phyloP scores from a whole-genome alignment of 768 basidiomycete genomes.

The Butyriboletus loyo region DNA sequence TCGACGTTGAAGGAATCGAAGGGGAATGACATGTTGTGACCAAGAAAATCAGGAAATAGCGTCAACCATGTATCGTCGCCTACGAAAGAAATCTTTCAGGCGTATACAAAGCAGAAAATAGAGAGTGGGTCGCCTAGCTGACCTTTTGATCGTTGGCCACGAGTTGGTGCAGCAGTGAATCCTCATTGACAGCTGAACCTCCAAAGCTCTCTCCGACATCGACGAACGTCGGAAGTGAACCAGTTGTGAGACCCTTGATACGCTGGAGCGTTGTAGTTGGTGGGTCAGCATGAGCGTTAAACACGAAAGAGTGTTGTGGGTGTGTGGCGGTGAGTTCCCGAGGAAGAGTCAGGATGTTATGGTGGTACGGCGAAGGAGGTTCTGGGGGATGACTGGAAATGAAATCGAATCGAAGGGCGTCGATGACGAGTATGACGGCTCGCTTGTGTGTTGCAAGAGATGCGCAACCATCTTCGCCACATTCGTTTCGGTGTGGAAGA shows the following conservation, averaged over 20 bases:
- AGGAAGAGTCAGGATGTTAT: conserved; percentile 80
- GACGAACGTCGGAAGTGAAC: conserved; percentile 92
- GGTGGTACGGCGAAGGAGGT: conserved; percentile 67
- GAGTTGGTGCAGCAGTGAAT: conserved; percentile 81
- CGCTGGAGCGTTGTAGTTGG: conserved; percentile 94
- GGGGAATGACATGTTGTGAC: conserved; percentile 69
- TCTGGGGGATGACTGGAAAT: conserved; percentile 60
- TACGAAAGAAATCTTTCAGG: conserved; percentile 74
- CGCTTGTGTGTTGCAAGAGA: conserved; percentile 64
- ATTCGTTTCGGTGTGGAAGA: conserved; percentile 36
- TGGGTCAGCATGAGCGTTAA: conserved; percentile 89
- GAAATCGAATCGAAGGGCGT: conserved; percentile 93
- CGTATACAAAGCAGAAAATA: not conserved
- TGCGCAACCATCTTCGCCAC: conserved; percentile 49
- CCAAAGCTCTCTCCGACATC: conserved; percentile 94
- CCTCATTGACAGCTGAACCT: conserved; percentile 80
- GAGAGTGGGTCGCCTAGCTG: conserved; percentile 1
- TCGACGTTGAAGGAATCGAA: conserved; percentile 99
- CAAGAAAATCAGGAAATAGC: conserved; percentile 77
- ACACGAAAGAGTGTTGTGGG: conserved; percentile 78
- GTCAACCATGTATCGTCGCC: conserved; percentile 98
- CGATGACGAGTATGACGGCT: conserved; percentile 84
- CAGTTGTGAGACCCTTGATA: conserved; percentile 92
- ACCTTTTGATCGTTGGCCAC: conserved; percentile 58
- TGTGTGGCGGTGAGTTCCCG: conserved; percentile 57